Base-by-base conservation (phyloP, 2,329 filamentous ascomycete genomes). In the Lecanicillium sp. region DNA sequence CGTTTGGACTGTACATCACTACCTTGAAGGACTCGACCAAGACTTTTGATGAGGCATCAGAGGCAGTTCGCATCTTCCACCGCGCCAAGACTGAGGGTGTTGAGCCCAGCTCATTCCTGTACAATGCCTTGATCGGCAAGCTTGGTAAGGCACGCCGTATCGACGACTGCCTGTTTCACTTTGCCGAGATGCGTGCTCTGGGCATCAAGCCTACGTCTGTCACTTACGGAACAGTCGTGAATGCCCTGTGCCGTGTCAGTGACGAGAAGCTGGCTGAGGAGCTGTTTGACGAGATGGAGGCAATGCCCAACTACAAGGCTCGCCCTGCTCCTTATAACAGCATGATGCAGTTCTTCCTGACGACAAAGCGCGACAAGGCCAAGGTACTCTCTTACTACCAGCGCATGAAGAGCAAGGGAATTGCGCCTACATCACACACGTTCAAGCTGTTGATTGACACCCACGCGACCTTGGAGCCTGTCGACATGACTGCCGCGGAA, bases 271-370 rank as follows among this genome's bases (percentile, higher is more conserved):
- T 96, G 58, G 92, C 92, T 19, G 92, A 96, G 57, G 88, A 97
- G 63, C 79, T 97, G 52, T 98, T 98, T 56, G 88, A 97, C 56
- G 92, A 98, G 68, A 98, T 98, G 92, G 92, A 98, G 69, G 79
- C 83, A 33, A 95, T 94, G 83, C 84, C 88, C 41, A 98, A 98
- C 69, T 98, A 98, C 77, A 97, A 96, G 71, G 87, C 92, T 29
- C 84, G 92, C 9, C 89, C 92, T 18, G 92, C 92, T 17, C 92
- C 92, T 1, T 98, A 98, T 73, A 96, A 98, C 71, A 94, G 87
- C 64, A 85, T 98, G 81, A 98, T 98, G 79, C 92, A 98, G 60
- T 97, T 95, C 68, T 98, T 97, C 77, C 72, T 97, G 50, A 94
- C 87, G 41, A 97, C 90, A 40, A 97, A 97, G 77, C 87, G 88